Base-by-base conservation (phyloP, 192 early-diverging fungal genomes). In the Thoreauomyces humboldtii region DNA sequence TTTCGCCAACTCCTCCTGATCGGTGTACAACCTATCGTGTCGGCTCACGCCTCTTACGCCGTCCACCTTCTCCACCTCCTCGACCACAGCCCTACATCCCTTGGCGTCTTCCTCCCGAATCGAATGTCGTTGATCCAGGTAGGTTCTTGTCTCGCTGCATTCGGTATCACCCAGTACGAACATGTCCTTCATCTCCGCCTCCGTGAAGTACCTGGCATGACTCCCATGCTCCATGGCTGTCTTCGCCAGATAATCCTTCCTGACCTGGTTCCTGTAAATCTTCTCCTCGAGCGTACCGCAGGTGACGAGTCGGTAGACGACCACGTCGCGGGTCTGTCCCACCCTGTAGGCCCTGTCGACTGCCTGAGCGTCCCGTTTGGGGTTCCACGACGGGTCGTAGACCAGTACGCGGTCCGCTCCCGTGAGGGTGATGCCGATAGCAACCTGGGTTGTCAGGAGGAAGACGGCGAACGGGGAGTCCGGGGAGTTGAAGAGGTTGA, bases 271-370 rank as follows among this genome's bases (percentile, higher is more conserved):
- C 14, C 64, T 14, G 43, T 66, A 66, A n/a, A 66, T 35, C 56
- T 89, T 87, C 37, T 73, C 73, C 62, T 96, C 93, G 50, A 92
- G 80, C 33, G 90, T 91, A 31, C 90, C 90, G 31, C 82, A 89
- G 1, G 91, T 86, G 22, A 91, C 79, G 14, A 96, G 70, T 5
- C 93, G 78, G 29, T 46, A 46, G 42, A 96, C 81, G 17, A 93
- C 73, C 0, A 95, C 93, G 5, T 92, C 93, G 31, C 77, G 83
- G 2, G 81, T 88, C 61, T 95, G 93, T 33, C 93, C 93, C 57
- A 95, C 93, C 47, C 93, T 85, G 67, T 95, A 93, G 1, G 90
- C 91, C 37, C 93, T 87, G 69, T 95, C 93, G 65, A 94, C 91
- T 6, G 93, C 93, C 67, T 94, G 92, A 69, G 92, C 91, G 78